phyloP scores from a whole-genome alignment of 768 basidiomycete species.

The Pleurotus sapidus region DNA sequence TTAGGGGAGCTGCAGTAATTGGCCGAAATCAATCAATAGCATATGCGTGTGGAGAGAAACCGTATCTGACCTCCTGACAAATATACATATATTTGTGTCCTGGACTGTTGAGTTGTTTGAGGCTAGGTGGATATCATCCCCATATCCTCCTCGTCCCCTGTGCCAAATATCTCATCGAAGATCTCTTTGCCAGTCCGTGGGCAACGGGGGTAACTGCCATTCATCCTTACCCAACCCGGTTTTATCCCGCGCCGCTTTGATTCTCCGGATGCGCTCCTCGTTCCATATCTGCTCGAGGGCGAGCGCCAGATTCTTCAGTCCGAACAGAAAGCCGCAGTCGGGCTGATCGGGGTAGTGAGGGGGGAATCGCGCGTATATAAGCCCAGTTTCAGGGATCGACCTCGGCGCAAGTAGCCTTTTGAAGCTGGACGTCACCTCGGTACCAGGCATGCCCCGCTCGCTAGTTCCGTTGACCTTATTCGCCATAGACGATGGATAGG shows the following conservation, averaged over 20 bases:
- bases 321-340: conserved; percentile 93
- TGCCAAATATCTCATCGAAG: conserved; percentile 70
- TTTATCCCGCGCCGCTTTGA: conserved; percentile 62
- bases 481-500: conserved; percentile 43
- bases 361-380: conserved; percentile 90
- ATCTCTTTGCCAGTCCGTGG: conserved; percentile 76
- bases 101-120: neutral
- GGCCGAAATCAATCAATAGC: neutral
- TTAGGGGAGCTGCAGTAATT: neutral
- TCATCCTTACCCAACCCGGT: conserved; percentile 33
- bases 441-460: neutral
- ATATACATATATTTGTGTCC: conserved; percentile 9
- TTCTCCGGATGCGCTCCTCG: conserved; percentile 70
- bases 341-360: conserved; percentile 88
- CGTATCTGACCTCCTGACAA: conserved; percentile 3
- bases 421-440: conserved; percentile 51
- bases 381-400: conserved; percentile 80
- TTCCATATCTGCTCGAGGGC: conserved; percentile 86
- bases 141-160: conserved; percentile 55
- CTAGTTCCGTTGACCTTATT: conserved; percentile 13
- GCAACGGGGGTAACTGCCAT: conserved; percentile 60
- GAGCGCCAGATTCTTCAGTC: conserved; percentile 76
- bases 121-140: conserved; percentile 76
- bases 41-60: neutral
- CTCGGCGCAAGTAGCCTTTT: conserved; percentile 78